Evolutionary conservation across 2,329 filamentous ascomycete genomes (phyloP), one percentile per base, ranked within the genome.

Genomic region (Rugonectria rugulosa): DNA sequence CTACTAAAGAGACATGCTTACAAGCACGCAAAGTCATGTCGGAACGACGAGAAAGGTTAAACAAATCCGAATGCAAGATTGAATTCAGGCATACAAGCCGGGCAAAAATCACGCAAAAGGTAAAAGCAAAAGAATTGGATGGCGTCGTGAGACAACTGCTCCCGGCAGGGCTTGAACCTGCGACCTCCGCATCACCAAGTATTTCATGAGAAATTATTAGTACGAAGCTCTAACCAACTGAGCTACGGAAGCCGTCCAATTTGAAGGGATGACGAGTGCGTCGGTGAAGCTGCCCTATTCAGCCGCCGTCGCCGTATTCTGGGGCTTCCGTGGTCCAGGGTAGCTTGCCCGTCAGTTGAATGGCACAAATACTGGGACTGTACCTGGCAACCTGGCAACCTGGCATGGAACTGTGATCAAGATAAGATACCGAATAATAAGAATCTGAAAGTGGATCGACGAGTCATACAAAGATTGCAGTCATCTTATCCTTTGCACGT

Each of bases 161-260:
- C 64, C 64, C 64, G 62, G 64, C 64, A 67, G 64, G 68, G 68
- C 66, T 70, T 67, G 68, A 70, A 70, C 68, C 67, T 68, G 63
- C 68, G 68, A 68, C 68, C 68, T 67, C 68, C 65, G 66, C 68
- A 70, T 70, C 38, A 68, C 66, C 48, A 43, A 65, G 31, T 58
- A 52, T 65, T 43, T 56, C 20, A 38, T 36, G 38, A 38, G 57
- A 52, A 59, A 67, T 56, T 70, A 70, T 70, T 70, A 69, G 68
- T 68, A 69, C 68, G 64, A 70, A 61, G 68, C 66, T 67, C 66
- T 70, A 70, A 70, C 68, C 68, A 70, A 68, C 68, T 70, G 65
- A 67, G 67, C 68, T 69, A 70, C 60, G 67, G 68, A 69, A 69
- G 65, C 66, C 62, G 45, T 64, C 64, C 57, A 46, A 56, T 55